Conservation (phyloP, 371 early-diverging fungal species). For the Syncephalastrum monosporum region DNA sequence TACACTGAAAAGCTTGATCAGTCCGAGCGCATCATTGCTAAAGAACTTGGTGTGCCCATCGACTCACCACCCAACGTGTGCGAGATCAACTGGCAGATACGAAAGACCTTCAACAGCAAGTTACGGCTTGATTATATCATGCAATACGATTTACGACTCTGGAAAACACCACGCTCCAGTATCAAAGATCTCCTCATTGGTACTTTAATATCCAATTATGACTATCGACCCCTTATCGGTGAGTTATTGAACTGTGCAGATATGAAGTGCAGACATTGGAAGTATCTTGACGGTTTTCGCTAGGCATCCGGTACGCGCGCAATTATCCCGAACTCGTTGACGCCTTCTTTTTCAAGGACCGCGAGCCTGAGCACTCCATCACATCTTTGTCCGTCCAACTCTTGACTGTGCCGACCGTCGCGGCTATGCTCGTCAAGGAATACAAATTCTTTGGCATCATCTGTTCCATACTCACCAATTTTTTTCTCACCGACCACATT, state of each 20-base stretch:
- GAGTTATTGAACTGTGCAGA: constrained; percentile 7
- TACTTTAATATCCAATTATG: constrained; percentile 75
- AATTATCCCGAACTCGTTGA: constrained; percentile 78
- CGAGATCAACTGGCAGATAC: constrained; percentile 19
- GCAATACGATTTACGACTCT: constrained; percentile 79
- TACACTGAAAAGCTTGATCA: constrained; percentile 26
- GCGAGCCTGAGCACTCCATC: constrained; percentile 86
- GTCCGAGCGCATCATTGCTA: constrained; percentile 25
- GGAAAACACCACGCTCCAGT: constrained; percentile 82
- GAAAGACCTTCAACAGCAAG: constrained; percentile 45
- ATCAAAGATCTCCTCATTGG: constrained; percentile 85
- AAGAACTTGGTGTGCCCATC: constrained; percentile 23
- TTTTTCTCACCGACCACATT: constrained; percentile 65
- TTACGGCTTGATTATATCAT: constrained; percentile 81
- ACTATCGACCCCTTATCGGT: constrained; percentile 79
- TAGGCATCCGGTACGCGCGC: constrained; percentile 69
- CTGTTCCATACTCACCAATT: constrained; percentile 63
- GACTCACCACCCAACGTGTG: background rate
- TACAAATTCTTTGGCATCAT: constrained; percentile 75
- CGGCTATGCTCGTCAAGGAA: constrained; percentile 74
- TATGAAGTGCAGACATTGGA: background rate
- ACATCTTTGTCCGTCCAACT: constrained; percentile 90
- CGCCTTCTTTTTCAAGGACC: constrained; percentile 80
- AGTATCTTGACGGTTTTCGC: background rate
- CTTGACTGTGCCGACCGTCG: constrained; percentile 91